Base-by-base conservation (phyloP, 2,329 filamentous ascomycete genomes). In the Xylariaceae sp. region DNA sequence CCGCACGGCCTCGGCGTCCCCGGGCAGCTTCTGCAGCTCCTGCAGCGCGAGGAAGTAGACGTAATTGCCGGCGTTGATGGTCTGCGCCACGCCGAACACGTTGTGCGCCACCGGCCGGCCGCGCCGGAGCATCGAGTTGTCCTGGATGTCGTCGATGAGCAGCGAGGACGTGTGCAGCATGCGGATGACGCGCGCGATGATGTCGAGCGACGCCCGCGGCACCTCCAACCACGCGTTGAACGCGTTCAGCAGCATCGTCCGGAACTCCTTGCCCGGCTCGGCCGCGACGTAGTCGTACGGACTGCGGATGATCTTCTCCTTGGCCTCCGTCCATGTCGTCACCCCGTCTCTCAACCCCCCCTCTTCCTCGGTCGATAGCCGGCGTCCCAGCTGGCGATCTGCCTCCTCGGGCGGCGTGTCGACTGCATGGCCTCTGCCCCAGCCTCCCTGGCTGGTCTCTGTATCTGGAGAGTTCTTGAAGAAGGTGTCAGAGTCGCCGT, bases 61-160 rank as follows among this genome's bases (percentile, higher is more conserved):
- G 64, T 94, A 94, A 65, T 94, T 94, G 48, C 87, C 86, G 34
- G 81, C 84, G 63, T 94, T 94, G 64, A 94, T 92, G 24, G 87
- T 92, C 63, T 94, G 88, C 6, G 87, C 81, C 3, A 84, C 80
- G 46, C 88, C 88, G 56, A 89, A 94, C 52, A 94, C 88, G 60
- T 72, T 78, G 65, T 94, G 86, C 2, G 88, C 85, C 15, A 90
- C 87, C 7, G 88, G 88, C 23, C 87, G 74, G 30, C 88, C 88
- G 33, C 88, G 76, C 31, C 88, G 81, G 21, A 94, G 71, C 47
- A 80, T 66, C 3, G 84, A 89, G 34, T 76, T 80, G 64, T 94
- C 88, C 65, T 94, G 85, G 5, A 94, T 87, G 61, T 94, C 88
- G 64, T 94, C 88, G 44, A 94, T 78, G 19, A 94, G 76, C 39